Conservation (phyloP, 345 rosid species). For the Salix dunnii region DNA sequence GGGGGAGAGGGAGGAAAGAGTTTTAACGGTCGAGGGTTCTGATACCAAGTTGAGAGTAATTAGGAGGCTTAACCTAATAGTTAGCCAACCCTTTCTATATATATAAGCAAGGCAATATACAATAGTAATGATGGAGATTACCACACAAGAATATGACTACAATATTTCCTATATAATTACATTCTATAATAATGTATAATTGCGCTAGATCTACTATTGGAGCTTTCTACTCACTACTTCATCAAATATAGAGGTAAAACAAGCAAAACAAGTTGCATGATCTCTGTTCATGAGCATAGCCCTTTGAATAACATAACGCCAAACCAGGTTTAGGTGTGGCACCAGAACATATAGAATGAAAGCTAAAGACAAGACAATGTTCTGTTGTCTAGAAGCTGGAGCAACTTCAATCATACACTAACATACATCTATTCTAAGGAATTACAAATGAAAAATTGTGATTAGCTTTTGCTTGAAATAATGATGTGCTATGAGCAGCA, state of each 20-base stretch:
- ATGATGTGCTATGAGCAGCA: not conserved
- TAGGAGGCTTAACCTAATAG: no score
- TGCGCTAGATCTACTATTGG: not conserved
- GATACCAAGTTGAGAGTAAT: no score
- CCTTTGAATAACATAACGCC: not conserved
- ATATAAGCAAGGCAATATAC: no score
- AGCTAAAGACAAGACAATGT: not conserved
- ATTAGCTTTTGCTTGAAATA: not conserved
- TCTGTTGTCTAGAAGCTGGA: not conserved
- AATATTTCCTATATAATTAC: no score
- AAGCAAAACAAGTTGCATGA: not conserved
- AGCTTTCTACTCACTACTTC: not conserved
- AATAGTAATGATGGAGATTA: no score
- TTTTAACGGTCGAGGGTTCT: no score
- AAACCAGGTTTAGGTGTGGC: not conserved
- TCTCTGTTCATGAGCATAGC: not conserved
- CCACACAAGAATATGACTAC: no score
- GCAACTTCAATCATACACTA: not conserved
- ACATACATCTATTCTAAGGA: not conserved
- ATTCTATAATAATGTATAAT: no score
- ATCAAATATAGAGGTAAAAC: not conserved
- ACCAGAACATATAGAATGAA: not conserved
- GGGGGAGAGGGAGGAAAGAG: no score
- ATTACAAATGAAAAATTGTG: not conserved
- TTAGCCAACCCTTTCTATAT: no score